A percentile compares a stretch with the other conserved stretches of the same genome.
Conservation (phyloP, 2,329 filamentous ascomycete genomes). For the Aspergillus neoniger region DNA sequence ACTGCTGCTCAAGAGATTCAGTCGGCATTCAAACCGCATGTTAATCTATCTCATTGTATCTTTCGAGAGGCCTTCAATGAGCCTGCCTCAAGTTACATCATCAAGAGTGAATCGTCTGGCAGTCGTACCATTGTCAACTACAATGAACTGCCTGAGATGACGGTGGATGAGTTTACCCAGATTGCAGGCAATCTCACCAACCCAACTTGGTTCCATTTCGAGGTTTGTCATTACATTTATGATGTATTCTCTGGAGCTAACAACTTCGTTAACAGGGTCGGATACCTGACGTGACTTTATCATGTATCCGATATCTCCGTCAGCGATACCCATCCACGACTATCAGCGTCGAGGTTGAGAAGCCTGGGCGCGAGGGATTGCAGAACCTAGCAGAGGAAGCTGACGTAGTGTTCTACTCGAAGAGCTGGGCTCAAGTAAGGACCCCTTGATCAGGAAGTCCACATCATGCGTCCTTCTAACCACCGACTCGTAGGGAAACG, state of each 20-base stretch:
- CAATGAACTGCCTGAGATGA: constrained; percentile 70
- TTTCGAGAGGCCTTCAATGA: constrained; percentile 58
- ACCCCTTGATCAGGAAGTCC: not conserved
- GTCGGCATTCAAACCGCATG: constrained; percentile 53
- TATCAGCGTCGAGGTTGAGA: constrained; percentile 73
- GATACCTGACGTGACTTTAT: constrained; percentile 60
- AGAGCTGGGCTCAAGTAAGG: constrained; percentile 66
- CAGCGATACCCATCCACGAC: constrained; percentile 45
- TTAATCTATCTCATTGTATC: constrained; percentile 60
- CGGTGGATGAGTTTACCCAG: constrained; percentile 57
- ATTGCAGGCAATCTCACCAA: constrained; percentile 46
- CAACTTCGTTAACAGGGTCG: constrained; percentile 55
- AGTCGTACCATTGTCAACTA: constrained; percentile 72
- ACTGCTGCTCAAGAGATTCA: constrained; percentile 55
- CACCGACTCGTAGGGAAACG: constrained; percentile 28
- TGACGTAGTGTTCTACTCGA: constrained; percentile 74
- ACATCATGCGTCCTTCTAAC: not conserved
- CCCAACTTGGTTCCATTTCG: constrained; percentile 69
- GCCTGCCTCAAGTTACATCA: constrained; percentile 69
- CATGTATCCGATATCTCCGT: constrained; percentile 62
- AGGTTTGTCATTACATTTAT: constrained; percentile 48
- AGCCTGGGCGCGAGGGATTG: constrained; percentile 63
- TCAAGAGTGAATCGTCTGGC: constrained; percentile 60
- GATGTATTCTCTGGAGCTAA: not conserved
- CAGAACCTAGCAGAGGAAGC: constrained; percentile 61